A percentile compares a stretch with the other conserved stretches of the same genome.
phyloP scores from a whole-genome alignment of 2,329 filamentous ascomycete genomes.

The Neonectria ditissima region DNA sequence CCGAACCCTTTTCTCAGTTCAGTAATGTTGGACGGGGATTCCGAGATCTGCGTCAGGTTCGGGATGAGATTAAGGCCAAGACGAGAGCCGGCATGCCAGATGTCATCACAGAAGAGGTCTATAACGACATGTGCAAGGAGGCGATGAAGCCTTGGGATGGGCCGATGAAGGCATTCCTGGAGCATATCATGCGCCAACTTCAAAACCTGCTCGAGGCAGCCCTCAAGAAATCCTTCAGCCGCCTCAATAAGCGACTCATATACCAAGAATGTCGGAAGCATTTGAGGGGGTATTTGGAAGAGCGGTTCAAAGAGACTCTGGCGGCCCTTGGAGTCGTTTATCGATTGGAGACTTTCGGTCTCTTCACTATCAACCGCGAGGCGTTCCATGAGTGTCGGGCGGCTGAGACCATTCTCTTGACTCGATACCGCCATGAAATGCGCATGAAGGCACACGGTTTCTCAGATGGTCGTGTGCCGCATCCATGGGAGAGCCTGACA shows the following conservation, averaged over 20 bases:
- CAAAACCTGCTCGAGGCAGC: constrained; percentile 59
- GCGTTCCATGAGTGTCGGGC: constrained; percentile 59
- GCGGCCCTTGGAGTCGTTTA: constrained; percentile 59
- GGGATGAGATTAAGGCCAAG: constrained; percentile 64
- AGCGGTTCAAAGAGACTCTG: constrained; percentile 52
- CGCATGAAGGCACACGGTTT: constrained; percentile 58
- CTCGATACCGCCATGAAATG: constrained; percentile 61
- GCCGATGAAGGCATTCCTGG: constrained; percentile 63
- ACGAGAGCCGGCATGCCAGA: constrained; percentile 69
- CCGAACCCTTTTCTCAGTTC: constrained; percentile 55
- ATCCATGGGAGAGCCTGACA: constrained; percentile 59
- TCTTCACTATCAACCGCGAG: constrained; percentile 69
- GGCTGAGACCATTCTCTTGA: constrained; percentile 60
- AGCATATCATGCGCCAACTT: constrained; percentile 61
- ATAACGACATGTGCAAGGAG: constrained; percentile 67
- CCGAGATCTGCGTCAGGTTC: constrained; percentile 63
- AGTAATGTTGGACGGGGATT: constrained; percentile 54
- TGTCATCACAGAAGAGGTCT: constrained; percentile 69
- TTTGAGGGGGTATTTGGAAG: constrained; percentile 58
- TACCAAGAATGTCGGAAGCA: constrained; percentile 61
- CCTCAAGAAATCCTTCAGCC: constrained; percentile 60
- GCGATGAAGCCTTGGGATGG: constrained; percentile 69
- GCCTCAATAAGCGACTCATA: constrained; percentile 60
- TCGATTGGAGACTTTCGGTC: constrained; percentile 63
- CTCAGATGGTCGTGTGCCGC: constrained; percentile 41